Conservation (phyloP, 176 grass and related monocot genomes). For the Oryza brachyantha region DNA sequence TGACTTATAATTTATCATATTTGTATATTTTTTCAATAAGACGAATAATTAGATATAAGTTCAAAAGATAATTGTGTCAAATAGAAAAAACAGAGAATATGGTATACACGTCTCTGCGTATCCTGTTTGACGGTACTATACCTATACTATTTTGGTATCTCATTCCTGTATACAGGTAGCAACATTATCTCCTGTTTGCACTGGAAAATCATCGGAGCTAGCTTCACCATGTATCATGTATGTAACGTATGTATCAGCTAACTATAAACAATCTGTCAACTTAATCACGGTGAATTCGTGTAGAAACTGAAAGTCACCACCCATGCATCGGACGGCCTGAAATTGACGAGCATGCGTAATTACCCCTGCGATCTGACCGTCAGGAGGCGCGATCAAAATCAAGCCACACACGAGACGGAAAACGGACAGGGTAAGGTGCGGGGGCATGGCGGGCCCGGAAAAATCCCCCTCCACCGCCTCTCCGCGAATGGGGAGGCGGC, state of each 20-base stretch:
- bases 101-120: too few species aligned
- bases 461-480: slow-evolving; percentile 37
- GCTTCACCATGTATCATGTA: too few species aligned
- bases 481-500: slow-evolving; percentile 41
- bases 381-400: neutral
- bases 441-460: slow-evolving; percentile 13
- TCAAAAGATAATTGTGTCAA: too few species aligned
- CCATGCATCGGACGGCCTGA: neutral
- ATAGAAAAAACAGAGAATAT: rapidly evolving
- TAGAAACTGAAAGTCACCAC: neutral
- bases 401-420: neutral
- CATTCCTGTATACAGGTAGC: too few species aligned
- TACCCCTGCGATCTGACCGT: neutral
- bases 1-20: too few species aligned
- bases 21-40: too few species aligned
- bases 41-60: too few species aligned
- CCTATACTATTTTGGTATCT: too few species aligned
- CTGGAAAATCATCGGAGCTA: neutral
- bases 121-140: too few species aligned
- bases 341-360: neutral
- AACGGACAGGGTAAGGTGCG: slow-evolving; percentile 13
- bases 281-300: neutral
- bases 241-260: neutral
- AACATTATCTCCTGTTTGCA: neutral
- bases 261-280: too few species aligned